These are phyloP conservation scores for Chlorella sp. DNA, from an alignment of 139 green algal genomes.

Conservation along the genomic window DNA sequence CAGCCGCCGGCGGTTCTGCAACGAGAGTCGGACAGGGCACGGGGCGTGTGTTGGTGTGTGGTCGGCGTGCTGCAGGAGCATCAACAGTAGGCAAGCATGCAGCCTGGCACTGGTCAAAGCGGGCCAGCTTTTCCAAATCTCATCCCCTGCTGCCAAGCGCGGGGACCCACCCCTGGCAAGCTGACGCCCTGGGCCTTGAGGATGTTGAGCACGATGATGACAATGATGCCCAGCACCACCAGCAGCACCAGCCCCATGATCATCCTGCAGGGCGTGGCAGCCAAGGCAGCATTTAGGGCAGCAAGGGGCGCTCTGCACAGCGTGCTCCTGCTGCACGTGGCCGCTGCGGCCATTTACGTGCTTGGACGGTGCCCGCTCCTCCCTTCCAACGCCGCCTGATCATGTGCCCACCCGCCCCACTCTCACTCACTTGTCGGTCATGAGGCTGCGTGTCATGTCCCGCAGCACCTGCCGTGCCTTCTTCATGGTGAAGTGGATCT, in stretches of 20 bases:
- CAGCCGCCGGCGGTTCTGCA: conserved; percentile 14
- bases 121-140: too few relatives aligned
- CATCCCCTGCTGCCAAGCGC: too few relatives aligned
- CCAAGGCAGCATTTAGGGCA: background rate
- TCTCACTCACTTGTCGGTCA: conserved; percentile 86
- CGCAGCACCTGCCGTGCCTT: conserved; percentile 83
- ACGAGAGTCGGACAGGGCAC: background rate
- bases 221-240: conserved; percentile 73
- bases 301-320: background rate
- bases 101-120: too few relatives aligned
- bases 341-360: background rate
- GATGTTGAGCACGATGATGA: conserved; percentile 74
- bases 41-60: background rate
- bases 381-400: background rate
- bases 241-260: conserved; percentile 84
- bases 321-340: background rate
- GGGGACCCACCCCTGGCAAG: conserved; percentile 25
- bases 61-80: too few relatives aligned
- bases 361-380: background rate
- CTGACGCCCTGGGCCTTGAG: conserved; percentile 33
- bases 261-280: conserved; percentile 58
- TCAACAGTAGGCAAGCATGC: background rate
- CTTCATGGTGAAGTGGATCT: conserved; percentile 94
- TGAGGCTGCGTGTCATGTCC: conserved; percentile 84
- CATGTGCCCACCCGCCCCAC: background rate